Evolutionary conservation across 257 asterid species (phyloP), one percentile per base, ranked within the genome.

Genomic region (Nicotiana benthamiana): DNA sequence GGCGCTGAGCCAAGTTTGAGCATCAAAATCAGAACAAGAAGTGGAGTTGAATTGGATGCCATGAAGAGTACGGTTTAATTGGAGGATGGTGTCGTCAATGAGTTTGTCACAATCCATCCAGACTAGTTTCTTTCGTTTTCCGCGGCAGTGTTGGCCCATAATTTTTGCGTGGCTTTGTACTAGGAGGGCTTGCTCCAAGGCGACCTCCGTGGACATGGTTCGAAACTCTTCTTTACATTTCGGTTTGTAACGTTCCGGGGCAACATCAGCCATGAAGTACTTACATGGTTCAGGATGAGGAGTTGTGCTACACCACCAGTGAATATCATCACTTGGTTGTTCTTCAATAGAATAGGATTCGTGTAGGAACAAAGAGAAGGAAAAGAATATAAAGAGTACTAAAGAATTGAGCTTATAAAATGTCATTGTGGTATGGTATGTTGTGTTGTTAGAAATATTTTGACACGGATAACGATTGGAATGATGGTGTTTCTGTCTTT

Each of bases 1-100:
- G 0, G 97, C 80, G 83, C 96, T 91, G 46, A 94, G 94, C 98
- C 98, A 94, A 24, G 97, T 94, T 51, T 92, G 98, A 1, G 86
- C 86, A 82, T 94, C 95, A 17, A 75, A 79, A 18, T 75, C 87
- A 1, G 84, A 36, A 59, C 82, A 64, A 0, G 68, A 59, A 18
- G 79, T 87, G 0, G 84, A 75, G 84, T 93, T 86, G 3, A 82
- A 64, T 54, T 0, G 66, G 24, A 82, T 81, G 78, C 85, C 82
- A 18, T 83, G 61, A 1, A 92, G 77, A 3, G 94, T 86, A 26
- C 76, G 72, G 83, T 87, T 90, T 6, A 94, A 79, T 81, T 91
- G 96, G 60, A 74, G 78, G 36, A 94, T 61, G 0, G 97, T 86
- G 67, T 83, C 74, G 3, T 85, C 88, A 12, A 92, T 84, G 54